A percentile compares a stretch with the other conserved stretches of the same genome.
phyloP scores from a whole-genome alignment of 2,329 filamentous ascomycete species.

The Cercospora brassicicola region DNA sequence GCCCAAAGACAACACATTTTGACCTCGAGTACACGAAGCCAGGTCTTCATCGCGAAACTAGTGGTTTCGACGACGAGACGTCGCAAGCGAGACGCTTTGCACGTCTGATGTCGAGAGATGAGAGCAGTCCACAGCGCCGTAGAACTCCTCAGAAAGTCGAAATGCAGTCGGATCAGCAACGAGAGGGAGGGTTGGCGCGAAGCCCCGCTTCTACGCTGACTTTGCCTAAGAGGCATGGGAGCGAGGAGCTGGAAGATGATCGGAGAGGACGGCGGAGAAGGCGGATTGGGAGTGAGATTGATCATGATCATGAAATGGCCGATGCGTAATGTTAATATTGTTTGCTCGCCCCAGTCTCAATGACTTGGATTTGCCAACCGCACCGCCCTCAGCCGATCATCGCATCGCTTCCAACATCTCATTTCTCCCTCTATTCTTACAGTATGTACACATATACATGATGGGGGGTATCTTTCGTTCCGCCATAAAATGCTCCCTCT shows the following conservation, averaged over 20 bases:
- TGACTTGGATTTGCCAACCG: neutral
- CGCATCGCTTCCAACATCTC: neutral
- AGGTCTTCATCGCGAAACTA: neutral
- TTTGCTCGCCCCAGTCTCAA: neutral
- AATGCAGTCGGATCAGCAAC: neutral
- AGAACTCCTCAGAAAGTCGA: neutral
- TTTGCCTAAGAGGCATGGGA: neutral
- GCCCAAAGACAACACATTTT: slow-evolving; percentile 1
- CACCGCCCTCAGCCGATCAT: neutral
- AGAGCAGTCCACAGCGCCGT: neutral
- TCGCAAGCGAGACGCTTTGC: slow-evolving; percentile 2
- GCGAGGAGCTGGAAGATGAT: neutral
- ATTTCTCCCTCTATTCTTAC: slow-evolving; percentile 3
- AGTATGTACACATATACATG: slow-evolving; percentile 13
- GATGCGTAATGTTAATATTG: neutral
- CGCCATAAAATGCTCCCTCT: slow-evolving; percentile 9
- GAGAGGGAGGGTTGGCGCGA: neutral
- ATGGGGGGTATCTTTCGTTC: slow-evolving; percentile 14
- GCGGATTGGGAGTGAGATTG: slow-evolving; percentile 2
- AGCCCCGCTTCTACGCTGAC: neutral
- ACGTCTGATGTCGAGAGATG: neutral
- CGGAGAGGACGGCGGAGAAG: slow-evolving; percentile 6
- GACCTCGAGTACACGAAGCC: slow-evolving; percentile 7
- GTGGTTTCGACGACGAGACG: slow-evolving; percentile 10
- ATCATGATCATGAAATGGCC: slow-evolving; percentile 6